Evolutionary conservation across 176 grass and related monocot species (phyloP), one percentile per base, ranked within the genome.

Genomic region (Rhipidocladum racemiflorum): DNA sequence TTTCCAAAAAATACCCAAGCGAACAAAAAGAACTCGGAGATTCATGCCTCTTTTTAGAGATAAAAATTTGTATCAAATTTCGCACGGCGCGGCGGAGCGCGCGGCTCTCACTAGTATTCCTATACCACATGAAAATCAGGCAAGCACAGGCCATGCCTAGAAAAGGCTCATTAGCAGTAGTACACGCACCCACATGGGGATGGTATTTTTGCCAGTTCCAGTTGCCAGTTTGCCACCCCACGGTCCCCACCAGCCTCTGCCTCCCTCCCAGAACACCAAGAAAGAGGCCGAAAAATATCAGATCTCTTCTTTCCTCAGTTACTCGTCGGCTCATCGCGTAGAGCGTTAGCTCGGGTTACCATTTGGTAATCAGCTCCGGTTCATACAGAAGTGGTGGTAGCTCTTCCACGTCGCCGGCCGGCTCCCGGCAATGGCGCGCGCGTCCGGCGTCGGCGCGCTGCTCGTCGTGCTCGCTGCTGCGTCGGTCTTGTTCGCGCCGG

Each of bases 381-480:
- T 67, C 38, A 72, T 71, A 74, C 84, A 7, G 54, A 25, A 72
- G 56, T 7, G 60, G n/a, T 29, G 12, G 0, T 36, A n/a, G 0
- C 35, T 50, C 65, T 66, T 56, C 66, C 66, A 61, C 67, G 55
- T 68, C 84, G 77, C 61, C 57, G 64, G 29, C 34, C 28, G 49
- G 62, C 9, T 74, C 42, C 45, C 3, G 46, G 16, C 68, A 75
- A 98, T 94, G 92, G 82, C 48, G 64, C 66, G 60, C 65, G 71
- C 65, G 65, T 25, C n/a, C 62, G 46, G 11, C 53, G 71, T 32
- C 66, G 65, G 74, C 27, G 73, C 77, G 42, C 59, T 95, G 55
- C 69, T 93, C 29, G 60, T 72, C 66, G 65, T 63, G 16, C 54
- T 83, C 23, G 82, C 84, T 13, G 61, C 75, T 13, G 23, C 46